Conservation (phyloP, 768 basidiomycete species). For the Boletus rex-veris region DNA sequence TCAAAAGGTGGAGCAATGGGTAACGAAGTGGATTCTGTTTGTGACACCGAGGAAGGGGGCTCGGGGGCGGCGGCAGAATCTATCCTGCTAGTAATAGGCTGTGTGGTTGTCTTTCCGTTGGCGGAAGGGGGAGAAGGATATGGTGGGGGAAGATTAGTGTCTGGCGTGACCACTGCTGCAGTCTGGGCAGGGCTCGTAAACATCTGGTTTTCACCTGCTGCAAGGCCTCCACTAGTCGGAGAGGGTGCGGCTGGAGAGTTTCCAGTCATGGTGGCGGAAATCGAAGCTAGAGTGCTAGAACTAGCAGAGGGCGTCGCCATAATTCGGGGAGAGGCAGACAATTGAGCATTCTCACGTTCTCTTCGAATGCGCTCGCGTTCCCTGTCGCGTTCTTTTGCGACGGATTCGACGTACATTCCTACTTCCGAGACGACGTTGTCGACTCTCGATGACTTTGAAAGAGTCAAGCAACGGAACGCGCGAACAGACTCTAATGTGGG, state of each 20-base stretch:
- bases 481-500: slow-evolving; percentile 39
- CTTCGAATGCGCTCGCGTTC: slow-evolving; percentile 71
- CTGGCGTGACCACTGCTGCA: slow-evolving; percentile 11
- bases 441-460: slow-evolving; percentile 49
- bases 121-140: slow-evolving; percentile 63
- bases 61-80: slow-evolving; percentile 27
- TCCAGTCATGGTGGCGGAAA: slow-evolving; percentile 6
- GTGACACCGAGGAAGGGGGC: slow-evolving; percentile 1
- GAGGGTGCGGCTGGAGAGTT: slow-evolving; percentile 17
- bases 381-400: slow-evolving; percentile 71
- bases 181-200: slow-evolving; percentile 12
- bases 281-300: slow-evolving; percentile 7
- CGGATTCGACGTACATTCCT: slow-evolving; percentile 67
- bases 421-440: slow-evolving; percentile 57
- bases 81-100: background rate
- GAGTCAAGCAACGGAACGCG: slow-evolving; percentile 50
- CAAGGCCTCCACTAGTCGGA: slow-evolving; percentile 7
- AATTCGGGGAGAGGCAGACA: slow-evolving; percentile 27
- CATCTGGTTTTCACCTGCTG: slow-evolving; percentile 20
- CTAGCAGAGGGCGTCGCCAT: slow-evolving; percentile 22
- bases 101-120: slow-evolving; percentile 22
- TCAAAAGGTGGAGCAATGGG: slow-evolving; percentile 37
- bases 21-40: slow-evolving; percentile 17
- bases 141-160: slow-evolving; percentile 24
- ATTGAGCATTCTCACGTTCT: slow-evolving; percentile 52